These are phyloP conservation scores for Cryptococcus wingfieldii DNA, from an alignment of 1,284 basidiomycete genomes.

Conservation along the genomic window DNA sequence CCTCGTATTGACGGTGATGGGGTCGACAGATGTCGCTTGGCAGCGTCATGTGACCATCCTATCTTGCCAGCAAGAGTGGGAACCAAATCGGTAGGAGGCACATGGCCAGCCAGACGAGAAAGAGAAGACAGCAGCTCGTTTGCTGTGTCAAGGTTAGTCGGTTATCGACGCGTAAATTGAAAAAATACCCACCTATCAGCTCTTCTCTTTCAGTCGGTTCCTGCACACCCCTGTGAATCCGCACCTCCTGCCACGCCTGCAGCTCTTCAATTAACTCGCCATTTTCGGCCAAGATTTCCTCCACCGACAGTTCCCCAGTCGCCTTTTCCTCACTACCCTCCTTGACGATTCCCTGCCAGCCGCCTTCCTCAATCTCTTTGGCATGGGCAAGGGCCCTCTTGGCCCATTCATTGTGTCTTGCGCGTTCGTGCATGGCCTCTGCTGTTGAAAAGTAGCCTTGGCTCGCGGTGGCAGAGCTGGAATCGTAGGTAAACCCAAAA, in stretches of 20 bases:
- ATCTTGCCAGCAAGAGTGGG: conserved; percentile 1
- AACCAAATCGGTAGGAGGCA: conserved; percentile 18
- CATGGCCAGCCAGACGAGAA: conserved; percentile 16
- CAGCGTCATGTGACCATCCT: conserved; percentile 35
- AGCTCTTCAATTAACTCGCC: conserved; percentile 33
- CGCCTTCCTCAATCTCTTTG: conserved; percentile 3
- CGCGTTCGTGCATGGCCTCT: conserved; percentile 36
- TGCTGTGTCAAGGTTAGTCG: conserved; percentile 19
- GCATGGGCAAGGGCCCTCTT: background rate
- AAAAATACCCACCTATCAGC: conserved; percentile 27
- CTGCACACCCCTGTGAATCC: conserved; percentile 25
- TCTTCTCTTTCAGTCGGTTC: conserved; percentile 29
- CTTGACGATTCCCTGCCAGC: background rate
- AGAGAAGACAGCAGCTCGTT: conserved; percentile 34
- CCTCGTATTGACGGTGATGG: conserved; percentile 33
- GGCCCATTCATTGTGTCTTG: conserved; percentile 23
- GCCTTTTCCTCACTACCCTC: conserved; percentile 13
- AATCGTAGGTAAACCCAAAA: conserved; percentile 40
- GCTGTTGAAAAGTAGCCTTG: conserved; percentile 35
- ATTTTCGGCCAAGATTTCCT: conserved; percentile 31
- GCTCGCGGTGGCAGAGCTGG: conserved; percentile 21
- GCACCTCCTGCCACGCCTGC: conserved; percentile 35
- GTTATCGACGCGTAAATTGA: too few relatives aligned
- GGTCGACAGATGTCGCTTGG: conserved; percentile 23
- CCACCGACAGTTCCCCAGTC: conserved; percentile 7